Evolutionary conservation across 805 yeast species (phyloP), one percentile per base, ranked within the genome.

Genomic region (Ogataea trehaloabstinens): DNA sequence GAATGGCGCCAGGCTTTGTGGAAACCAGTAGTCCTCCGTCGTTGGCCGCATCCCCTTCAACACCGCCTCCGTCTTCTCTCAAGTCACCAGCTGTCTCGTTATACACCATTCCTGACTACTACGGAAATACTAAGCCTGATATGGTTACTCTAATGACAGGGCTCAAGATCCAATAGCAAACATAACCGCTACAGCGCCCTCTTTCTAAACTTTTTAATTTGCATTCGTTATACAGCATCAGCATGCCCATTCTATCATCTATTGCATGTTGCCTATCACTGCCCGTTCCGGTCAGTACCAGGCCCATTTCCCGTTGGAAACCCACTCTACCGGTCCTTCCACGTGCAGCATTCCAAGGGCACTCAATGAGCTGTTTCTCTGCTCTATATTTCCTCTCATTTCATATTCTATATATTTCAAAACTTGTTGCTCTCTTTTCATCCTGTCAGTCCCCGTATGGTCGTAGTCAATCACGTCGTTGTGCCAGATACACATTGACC

Each of bases 241-340:
- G n/a, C n/a, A n/a, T n/a, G n/a, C n/a, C n/a, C n/a, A n/a, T n/a
- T n/a, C n/a, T n/a, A 11, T 20, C 10, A 8, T 20, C 25, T 32
- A 32, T 31, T 16, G 31, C 31, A n/a, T n/a, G 13, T 28, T n/a
- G n/a, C n/a, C n/a, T n/a, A n/a, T n/a, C n/a, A n/a, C n/a, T n/a
- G n/a, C 25, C 25, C 25, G 25, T 8, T 10, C 25, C 8, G 8
- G 11, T 39, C 37, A 56, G 29, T 49, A 56, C 61, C 61, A 56
- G 12, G 49, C 44, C 56, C 54, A 52, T 37, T 56, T 56, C 10
- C 56, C 53, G 35, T 56, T 55, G 7, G 47, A 52, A 8, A 46
- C 35, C 61, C 61, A 56, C 6, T 33, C 44, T n/a, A 45, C 44
- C 13, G 36, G 33, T 5, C 12, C 13, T 4, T 42, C 42, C 10